A percentile compares a stretch with the other conserved stretches of the same genome.
phyloP scores from a whole-genome alignment of 208 protist species.

The Trypanosomatidae sp. region DNA sequence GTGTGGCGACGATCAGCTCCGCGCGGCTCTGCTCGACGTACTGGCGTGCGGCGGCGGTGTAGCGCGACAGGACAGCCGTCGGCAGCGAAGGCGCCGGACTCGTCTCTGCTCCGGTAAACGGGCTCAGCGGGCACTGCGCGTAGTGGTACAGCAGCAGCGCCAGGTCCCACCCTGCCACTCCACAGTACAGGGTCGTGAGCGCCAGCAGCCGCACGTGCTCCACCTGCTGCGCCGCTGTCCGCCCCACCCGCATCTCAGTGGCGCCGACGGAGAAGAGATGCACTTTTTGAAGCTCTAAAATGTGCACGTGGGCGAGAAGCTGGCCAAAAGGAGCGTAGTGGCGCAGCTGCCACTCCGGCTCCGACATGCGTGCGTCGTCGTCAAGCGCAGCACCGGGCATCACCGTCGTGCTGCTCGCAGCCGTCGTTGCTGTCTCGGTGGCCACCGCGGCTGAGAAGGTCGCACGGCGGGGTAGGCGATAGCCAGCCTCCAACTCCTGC shows the following conservation, averaged over 20 bases:
- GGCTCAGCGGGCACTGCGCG: constrained; percentile 21
- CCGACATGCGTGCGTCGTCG: constrained; percentile 13
- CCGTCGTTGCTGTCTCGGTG: not conserved
- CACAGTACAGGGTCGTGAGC: constrained; percentile 37
- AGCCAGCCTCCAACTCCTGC: constrained; percentile 11
- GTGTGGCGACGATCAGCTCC: constrained; percentile 20
- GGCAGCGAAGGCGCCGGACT: constrained; percentile 11
- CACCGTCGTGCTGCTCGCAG: too few relatives aligned
- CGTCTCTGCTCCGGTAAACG: constrained; percentile 7
- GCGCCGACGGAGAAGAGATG: constrained; percentile 60
- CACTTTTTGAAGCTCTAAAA: constrained; percentile 38
- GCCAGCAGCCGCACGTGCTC: constrained; percentile 51
- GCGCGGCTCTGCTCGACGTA: constrained; percentile 32
- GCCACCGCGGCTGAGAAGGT: not conserved
- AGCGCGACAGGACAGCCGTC: constrained; percentile 27
- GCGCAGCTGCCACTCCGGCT: constrained; percentile 49
- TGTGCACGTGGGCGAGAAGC: constrained; percentile 34
- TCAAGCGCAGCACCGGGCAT: too few relatives aligned
- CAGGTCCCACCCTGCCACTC: constrained; percentile 29
- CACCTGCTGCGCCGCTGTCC: constrained; percentile 35
- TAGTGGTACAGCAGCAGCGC: constrained; percentile 60
- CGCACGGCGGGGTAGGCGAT: constrained; percentile 7
- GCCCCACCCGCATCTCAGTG: constrained; percentile 57
- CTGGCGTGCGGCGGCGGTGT: constrained; percentile 42
- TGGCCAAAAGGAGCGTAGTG: constrained; percentile 67